phyloP scores from a whole-genome alignment of 148 eudicot species.

The Arctostaphylos glauca region DNA sequence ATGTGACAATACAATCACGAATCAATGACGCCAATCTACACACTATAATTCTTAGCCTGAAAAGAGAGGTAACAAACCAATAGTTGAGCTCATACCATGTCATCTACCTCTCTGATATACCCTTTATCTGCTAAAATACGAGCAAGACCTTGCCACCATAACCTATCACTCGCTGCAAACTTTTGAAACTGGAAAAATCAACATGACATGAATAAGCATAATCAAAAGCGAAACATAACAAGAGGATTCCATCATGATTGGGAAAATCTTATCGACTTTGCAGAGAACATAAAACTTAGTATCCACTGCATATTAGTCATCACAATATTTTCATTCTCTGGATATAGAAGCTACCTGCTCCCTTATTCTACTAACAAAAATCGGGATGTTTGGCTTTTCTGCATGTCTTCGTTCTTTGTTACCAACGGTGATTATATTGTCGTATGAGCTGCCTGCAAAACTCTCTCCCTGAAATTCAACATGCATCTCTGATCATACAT shows the following conservation, averaged over 20 bases:
- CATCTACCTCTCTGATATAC: constrained; percentile 54
- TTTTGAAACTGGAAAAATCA: constrained; percentile 34
- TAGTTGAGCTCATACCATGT: constrained; percentile 31
- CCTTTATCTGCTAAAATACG: constrained; percentile 77
- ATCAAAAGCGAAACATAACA: background rate
- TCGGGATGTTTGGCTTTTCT: constrained; percentile 50
- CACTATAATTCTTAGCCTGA: constrained; percentile 9
- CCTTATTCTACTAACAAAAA: constrained; percentile 52
- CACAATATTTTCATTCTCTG: background rate
- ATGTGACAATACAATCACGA: background rate
- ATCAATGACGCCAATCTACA: background rate
- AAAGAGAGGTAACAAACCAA: background rate
- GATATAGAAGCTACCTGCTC: constrained; percentile 40
- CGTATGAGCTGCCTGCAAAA: constrained; percentile 33
- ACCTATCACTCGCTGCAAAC: constrained; percentile 42
- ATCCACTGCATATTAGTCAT: background rate
- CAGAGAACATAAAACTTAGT: background rate
- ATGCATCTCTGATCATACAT: background rate
- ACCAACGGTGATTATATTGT: constrained; percentile 29
- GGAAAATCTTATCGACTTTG: background rate
- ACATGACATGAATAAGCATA: constrained; percentile 6
- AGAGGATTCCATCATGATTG: background rate
- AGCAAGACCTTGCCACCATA: constrained; percentile 90
- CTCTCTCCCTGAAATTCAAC: constrained; percentile 37
- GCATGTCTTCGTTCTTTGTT: constrained; percentile 23